Base-by-base conservation (phyloP, 768 basidiomycete species). In the Suillus subalutaceus region DNA sequence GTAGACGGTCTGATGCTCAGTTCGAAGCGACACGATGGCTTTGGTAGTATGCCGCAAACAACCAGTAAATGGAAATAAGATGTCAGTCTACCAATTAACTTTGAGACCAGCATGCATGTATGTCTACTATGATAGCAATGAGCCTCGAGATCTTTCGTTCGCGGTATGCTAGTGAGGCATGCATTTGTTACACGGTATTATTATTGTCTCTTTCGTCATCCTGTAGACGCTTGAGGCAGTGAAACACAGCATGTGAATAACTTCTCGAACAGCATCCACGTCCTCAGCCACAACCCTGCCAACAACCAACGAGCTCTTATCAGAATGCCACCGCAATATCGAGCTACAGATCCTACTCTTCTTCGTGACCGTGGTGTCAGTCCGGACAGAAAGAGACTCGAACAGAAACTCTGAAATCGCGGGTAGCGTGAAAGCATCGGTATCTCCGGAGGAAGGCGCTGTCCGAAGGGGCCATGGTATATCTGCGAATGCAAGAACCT, bases 321-420 rank as follows among this genome's bases (percentile, higher is more conserved):
- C 89, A 1, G 90, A 88, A 72, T 90, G 89, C 85, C 88, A 91
- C 10, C 88, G 81, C 64, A 92, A 75, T 53, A 93, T 74, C 0
- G 88, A 86, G 58, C 81, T 82, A 40, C 90, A 81, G 7, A 92
- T 76, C 48, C 84, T 78, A 53, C 88, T 87, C 75, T 82, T 86
- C 69, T 72, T 79, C 63, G 83, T 83, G 43, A 76, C 77, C 0
- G 68, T 76, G 38, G 68, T 76, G 38, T 77, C 80, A 26, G 78
- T 76, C 58, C 84, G 73, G 5, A 88, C 80, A 61, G 70, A 73
- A 64, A 86, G 75, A 15, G 78, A 72, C 8, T 81, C 82, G 38
- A 87, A 77, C 6, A 91, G 69, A 67, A 91, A 90, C 0, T 79
- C 77, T 23, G 84, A 75, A 12, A 91, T 75, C 1, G 77, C 73